phyloP scores from a whole-genome alignment of 2,329 filamentous ascomycete species.

The Lomentospora prolificans region DNA sequence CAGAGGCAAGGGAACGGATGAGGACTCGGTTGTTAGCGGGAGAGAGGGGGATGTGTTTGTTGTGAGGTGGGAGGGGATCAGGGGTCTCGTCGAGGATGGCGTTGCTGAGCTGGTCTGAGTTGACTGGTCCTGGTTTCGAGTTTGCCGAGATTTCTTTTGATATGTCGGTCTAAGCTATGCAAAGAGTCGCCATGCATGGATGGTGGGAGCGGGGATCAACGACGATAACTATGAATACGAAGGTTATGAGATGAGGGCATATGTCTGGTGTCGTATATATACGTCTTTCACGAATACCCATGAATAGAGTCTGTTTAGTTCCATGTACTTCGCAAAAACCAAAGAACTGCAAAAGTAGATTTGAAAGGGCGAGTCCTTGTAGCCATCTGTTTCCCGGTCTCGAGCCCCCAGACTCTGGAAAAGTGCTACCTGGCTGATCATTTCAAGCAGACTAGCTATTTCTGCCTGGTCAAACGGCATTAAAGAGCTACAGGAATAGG shows the following conservation, averaged over 20 bases:
- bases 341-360: no score
- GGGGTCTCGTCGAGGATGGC: conserved; percentile 42
- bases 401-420: no score
- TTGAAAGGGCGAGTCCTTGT: no score
- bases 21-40: conserved; percentile 49
- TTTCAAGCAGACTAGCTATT: no score
- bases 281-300: conserved; percentile 1
- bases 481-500: no score
- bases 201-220: background rate
- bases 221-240: background rate
- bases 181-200: no score
- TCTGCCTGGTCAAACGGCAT: no score
- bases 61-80: conserved; percentile 66
- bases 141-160: no score
- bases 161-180: no score
- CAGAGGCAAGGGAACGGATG: conserved; percentile 52
- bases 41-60: conserved; percentile 56
- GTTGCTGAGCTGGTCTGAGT: conserved; percentile 49
- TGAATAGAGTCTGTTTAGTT: background rate
- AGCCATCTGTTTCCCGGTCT: no score
- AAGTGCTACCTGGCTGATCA: no score
- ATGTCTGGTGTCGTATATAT: background rate
- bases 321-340: background rate
- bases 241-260: background rate
- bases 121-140: background rate